These are phyloP conservation scores for Magnolia changhungtana DNA, from an alignment of 164 flowering plant genomes.

Conservation along the genomic window DNA sequence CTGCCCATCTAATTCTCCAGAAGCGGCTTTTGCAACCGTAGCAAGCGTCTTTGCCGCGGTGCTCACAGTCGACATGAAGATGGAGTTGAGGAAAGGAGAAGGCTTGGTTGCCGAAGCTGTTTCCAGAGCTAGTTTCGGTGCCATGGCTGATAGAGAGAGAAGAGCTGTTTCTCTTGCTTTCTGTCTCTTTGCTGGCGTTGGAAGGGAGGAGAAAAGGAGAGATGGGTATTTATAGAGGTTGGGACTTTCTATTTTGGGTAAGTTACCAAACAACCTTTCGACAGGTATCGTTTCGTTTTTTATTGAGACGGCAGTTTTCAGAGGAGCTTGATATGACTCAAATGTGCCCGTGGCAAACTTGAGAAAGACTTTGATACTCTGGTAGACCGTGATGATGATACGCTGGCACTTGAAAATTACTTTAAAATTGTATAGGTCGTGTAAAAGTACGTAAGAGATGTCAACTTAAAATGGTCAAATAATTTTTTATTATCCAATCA, in stretches of 20 bases:
- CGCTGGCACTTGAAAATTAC: no score
- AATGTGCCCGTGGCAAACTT: no score
- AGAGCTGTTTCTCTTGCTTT: not conserved
- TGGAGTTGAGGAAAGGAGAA: slow-evolving; percentile 32
- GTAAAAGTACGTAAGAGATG: no score
- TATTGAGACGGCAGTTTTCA: not conserved
- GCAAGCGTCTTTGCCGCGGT: slow-evolving; percentile 39
- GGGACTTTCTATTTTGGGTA: not conserved
- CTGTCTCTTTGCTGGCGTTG: not conserved
- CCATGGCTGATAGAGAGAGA: slow-evolving; percentile 3
- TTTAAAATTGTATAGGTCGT: no score
- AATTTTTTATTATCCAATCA: no score
- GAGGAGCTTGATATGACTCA: not conserved
- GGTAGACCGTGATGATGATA: no score
- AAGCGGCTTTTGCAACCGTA: slow-evolving; percentile 26
- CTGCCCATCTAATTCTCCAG: slow-evolving; percentile 4
- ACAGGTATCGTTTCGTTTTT: not conserved
- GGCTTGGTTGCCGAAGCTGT: slow-evolving; percentile 17
- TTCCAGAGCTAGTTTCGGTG: slow-evolving; percentile 4
- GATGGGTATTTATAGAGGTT: not conserved
- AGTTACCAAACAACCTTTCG: not conserved
- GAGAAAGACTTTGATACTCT: no score
- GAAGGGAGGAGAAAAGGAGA: not conserved
- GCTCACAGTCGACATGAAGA: slow-evolving; percentile 53
- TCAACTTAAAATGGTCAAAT: no score